A percentile compares a stretch with the other conserved stretches of the same genome.
These are phyloP conservation scores for Sporopachydermia quercuum DNA, from an alignment of 805 yeast species.

Conservation along the genomic window DNA sequence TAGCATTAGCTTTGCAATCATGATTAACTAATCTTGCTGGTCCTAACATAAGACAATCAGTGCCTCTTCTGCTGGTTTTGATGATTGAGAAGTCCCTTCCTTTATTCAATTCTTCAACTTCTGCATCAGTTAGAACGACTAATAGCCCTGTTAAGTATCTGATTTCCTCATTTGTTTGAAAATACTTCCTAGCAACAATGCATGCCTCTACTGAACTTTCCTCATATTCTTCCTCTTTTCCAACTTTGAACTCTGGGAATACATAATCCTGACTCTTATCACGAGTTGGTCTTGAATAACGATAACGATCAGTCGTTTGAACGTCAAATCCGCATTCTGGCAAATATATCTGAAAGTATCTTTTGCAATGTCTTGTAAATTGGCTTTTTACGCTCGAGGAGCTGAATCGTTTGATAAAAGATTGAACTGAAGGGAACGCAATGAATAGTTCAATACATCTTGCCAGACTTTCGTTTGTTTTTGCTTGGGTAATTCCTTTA, in stretches of 20 bases:
- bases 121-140: constrained; percentile 20
- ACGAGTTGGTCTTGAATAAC: constrained; percentile 2
- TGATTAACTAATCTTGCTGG: constrained; percentile 35
- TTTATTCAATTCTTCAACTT: constrained; percentile 18
- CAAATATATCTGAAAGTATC: constrained; percentile 22
- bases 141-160: constrained; percentile 23
- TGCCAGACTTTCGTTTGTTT: constrained; percentile 2
- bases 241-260: background rate
- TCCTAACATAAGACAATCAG: constrained; percentile 29
- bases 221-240: constrained; percentile 10
- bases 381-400: constrained; percentile 13
- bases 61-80: constrained; percentile 20
- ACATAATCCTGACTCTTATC: background rate
- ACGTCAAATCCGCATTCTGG: constrained; percentile 27
- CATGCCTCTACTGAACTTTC: constrained; percentile 21
- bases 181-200: constrained; percentile 21
- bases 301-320: constrained; percentile 27
- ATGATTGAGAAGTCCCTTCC: constrained; percentile 28
- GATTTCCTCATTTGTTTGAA: constrained; percentile 19
- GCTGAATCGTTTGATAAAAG: constrained; percentile 15
- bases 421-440: constrained; percentile 12
- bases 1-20: constrained; percentile 29
- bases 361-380: constrained; percentile 21
- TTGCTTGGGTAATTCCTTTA: background rate
- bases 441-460: constrained; percentile 16